Evolutionary conservation across 2,329 filamentous ascomycete species (phyloP).

Genomic region (Rhinocladiella mackenziei): DNA sequence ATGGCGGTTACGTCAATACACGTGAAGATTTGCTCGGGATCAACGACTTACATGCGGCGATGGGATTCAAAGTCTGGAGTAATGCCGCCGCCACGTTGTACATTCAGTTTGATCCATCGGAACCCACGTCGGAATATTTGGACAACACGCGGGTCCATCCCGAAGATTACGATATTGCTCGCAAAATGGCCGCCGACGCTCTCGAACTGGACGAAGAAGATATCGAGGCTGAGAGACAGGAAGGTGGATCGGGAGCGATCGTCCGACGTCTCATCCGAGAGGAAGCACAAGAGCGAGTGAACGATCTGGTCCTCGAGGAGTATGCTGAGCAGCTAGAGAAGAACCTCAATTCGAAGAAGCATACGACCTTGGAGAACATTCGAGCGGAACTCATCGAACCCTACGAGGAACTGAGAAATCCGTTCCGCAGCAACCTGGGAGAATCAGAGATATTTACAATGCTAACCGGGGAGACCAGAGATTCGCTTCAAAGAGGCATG

Average conservation of each 20-base stretch:
- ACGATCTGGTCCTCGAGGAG: slow-evolving; percentile 92
- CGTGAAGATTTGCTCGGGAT: slow-evolving; percentile 87
- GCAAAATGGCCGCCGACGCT: slow-evolving; percentile 97
- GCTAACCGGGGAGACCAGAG: slow-evolving; percentile 87
- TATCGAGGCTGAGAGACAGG: slow-evolving; percentile 87
- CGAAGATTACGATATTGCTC: slow-evolving; percentile 95
- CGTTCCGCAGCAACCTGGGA: slow-evolving; percentile 62
- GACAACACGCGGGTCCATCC: slow-evolving; percentile 97
- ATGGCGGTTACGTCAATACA: slow-evolving; percentile 78
- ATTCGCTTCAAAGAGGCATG: slow-evolving; percentile 83
- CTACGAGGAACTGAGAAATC: slow-evolving; percentile 87
- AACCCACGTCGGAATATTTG: slow-evolving; percentile 79
- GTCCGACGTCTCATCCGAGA: slow-evolving; percentile 94
- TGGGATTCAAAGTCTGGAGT: slow-evolving; percentile 87
- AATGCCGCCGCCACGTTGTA: slow-evolving; percentile 96
- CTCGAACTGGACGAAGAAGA: slow-evolving; percentile 96
- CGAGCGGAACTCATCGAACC: slow-evolving; percentile 86
- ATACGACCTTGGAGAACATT: slow-evolving; percentile 92
- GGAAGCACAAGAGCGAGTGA: slow-evolving; percentile 88
- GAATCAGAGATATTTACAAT: slow-evolving; percentile 88
- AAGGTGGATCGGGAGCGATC: slow-evolving; percentile 83
- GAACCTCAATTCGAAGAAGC: slow-evolving; percentile 90
- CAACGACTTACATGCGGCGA: slow-evolving; percentile 73
- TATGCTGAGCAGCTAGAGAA: slow-evolving; percentile 93
- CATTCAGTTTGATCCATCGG: slow-evolving; percentile 80